A percentile compares a stretch with the other conserved stretches of the same genome.
phyloP scores from a whole-genome alignment of 2,329 filamentous ascomycete genomes.

The Colletotrichum tabaci region DNA sequence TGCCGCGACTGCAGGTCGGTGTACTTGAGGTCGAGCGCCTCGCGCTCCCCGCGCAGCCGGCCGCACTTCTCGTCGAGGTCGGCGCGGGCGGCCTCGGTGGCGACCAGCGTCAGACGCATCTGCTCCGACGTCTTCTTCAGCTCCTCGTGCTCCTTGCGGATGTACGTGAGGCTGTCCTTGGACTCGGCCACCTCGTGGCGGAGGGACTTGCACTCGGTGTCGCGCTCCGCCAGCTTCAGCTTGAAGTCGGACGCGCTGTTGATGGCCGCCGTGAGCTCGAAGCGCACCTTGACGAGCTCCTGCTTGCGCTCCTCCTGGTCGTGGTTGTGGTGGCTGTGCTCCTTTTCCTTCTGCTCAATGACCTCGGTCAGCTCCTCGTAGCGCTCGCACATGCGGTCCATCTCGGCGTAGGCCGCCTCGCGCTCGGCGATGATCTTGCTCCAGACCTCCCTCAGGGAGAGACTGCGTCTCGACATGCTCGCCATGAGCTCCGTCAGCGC shows the following conservation, averaged over 20 bases:
- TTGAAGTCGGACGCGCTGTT: slow-evolving; percentile 28
- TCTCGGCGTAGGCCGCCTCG: slow-evolving; percentile 30
- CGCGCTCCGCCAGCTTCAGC: slow-evolving; percentile 26
- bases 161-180: slow-evolving; percentile 26
- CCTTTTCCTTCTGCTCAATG: slow-evolving; percentile 31
- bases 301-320: slow-evolving; percentile 33
- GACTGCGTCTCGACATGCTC: slow-evolving; percentile 32
- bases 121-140: slow-evolving; percentile 28
- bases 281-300: slow-evolving; percentile 22
- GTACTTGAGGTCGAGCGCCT: slow-evolving; percentile 22
- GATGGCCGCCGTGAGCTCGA: slow-evolving; percentile 24
- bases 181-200: slow-evolving; percentile 17
- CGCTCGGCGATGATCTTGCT: slow-evolving; percentile 36
- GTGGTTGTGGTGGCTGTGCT: slow-evolving; percentile 28
- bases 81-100: slow-evolving; percentile 20
- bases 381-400: slow-evolving; percentile 32
- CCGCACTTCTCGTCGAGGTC: slow-evolving; percentile 23
- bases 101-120: slow-evolving; percentile 9
- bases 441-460: slow-evolving; percentile 31
- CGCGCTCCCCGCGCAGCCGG: slow-evolving; percentile 31
- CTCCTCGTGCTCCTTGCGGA: slow-evolving; percentile 30
- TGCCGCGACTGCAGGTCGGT: slow-evolving; percentile 28
- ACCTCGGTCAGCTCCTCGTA: slow-evolving; percentile 29
- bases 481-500: slow-evolving; percentile 35
- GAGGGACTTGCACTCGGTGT: slow-evolving; percentile 28